A percentile compares a stretch with the other conserved stretches of the same genome.
phyloP scores from a whole-genome alignment of 805 yeast species.

The Wickerhamiella brachini region DNA sequence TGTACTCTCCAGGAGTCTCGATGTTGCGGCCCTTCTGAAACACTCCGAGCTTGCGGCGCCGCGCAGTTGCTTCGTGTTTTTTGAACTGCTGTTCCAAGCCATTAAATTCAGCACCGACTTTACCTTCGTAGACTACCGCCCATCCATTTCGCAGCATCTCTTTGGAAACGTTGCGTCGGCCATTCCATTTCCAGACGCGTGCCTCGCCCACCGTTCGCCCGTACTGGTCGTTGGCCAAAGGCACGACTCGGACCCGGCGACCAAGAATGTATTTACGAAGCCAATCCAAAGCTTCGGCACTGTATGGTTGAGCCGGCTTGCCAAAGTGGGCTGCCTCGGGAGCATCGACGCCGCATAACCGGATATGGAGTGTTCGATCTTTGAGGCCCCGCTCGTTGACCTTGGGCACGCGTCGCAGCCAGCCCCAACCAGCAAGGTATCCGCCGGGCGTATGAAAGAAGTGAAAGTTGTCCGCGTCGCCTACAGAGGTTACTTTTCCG shows the following conservation, averaged over 20 bases:
- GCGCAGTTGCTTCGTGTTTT: slow-evolving; percentile 47
- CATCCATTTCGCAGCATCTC: slow-evolving; percentile 78
- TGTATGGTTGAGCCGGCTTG: slow-evolving; percentile 75
- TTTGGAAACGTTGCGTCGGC: slow-evolving; percentile 65
- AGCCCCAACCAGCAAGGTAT: slow-evolving; percentile 76
- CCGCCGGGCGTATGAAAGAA: slow-evolving; percentile 95
- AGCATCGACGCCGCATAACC: slow-evolving; percentile 91
- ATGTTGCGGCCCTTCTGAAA: slow-evolving; percentile 41
- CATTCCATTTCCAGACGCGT: slow-evolving; percentile 44
- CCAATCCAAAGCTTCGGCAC: slow-evolving; percentile 78
- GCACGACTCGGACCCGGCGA: slow-evolving; percentile 55
- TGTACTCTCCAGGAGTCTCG: slow-evolving; percentile 71
- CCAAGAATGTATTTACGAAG: slow-evolving; percentile 52
- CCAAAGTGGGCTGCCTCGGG: slow-evolving; percentile 95
- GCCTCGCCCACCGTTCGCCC: slow-evolving; percentile 77
- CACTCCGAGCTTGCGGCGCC: slow-evolving; percentile 43
- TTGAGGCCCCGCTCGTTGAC: slow-evolving; percentile 33
- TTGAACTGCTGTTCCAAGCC: slow-evolving; percentile 51
- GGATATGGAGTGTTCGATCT: slow-evolving; percentile 59
- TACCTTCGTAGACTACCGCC: slow-evolving; percentile 80
- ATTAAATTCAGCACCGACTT: slow-evolving; percentile 72
- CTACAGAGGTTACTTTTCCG: slow-evolving; percentile 80
- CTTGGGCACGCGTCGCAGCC: slow-evolving; percentile 59
- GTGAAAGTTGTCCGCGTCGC: slow-evolving; percentile 92
- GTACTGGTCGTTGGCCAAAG: slow-evolving; percentile 76